Evolutionary conservation across 257 asterid species (phyloP), one percentile per base, ranked within the genome.

Genomic region (Capsicum pubescens): DNA sequence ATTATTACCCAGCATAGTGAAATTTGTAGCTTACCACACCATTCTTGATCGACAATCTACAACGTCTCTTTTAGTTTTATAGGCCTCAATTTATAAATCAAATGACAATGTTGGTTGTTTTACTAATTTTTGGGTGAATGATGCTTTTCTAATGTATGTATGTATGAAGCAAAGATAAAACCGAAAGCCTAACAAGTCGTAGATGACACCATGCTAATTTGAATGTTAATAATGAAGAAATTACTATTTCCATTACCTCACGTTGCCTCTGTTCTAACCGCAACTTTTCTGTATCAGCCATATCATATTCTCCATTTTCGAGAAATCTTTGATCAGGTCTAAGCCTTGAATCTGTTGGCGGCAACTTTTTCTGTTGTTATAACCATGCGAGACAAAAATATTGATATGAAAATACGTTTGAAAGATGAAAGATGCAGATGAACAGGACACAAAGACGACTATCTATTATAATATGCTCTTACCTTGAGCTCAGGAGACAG

Each of bases 311-410:
- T 32, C 88, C 88, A 64, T 86, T 86, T 64, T 86, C 88, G 44
- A 86, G 88, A 79, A 83, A 86, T n/a, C 84, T 83, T 66, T 86
- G 88, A 50, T 86, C 88, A 67, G 88, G 88, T 60, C 88, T 86
- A 52, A 83, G 86, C 84, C 88, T 86, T 78, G 88, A 86, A 78
- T 86, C 88, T 48, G 88, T 86, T 46, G 86, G 88, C n/a, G 88
- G 88, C 58, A 86, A 2, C 36, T 77, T 78, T 67, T 86, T 71
- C 88, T 86, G 86, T 16, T 68, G 48, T 52, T 77, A 26, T 14
- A 11, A 76, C 26, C 32, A 26, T 26, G 32, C 32, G 32, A 26
- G 32, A 26, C 32, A 26, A 26, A 26, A 26, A 26, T 26, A 26
- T 26, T 26, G 32, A 26, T 26, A 26, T 26, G 32, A 26, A 26